Percentiles rank a stretch among this genome's conserved stretches.
Evolutionary conservation across 345 rosid species (phyloP).

Genomic region (Brassica cretica): DNA sequence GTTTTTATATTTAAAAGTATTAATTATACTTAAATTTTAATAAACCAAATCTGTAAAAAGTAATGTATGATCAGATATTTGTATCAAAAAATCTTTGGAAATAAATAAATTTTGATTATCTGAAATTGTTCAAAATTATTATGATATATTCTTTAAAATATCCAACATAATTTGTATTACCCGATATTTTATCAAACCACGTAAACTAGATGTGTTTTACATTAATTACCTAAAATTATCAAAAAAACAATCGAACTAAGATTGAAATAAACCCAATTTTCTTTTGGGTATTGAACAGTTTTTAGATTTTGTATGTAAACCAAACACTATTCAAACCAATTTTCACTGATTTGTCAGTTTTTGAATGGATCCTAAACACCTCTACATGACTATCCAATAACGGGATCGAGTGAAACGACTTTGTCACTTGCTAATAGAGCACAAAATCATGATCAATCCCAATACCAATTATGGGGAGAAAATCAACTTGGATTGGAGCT

Average conservation of each 20-base stretch:
- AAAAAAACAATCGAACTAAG: background rate
- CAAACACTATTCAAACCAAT: background rate
- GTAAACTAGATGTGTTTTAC: background rate
- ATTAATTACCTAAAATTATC: background rate
- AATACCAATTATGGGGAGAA: background rate
- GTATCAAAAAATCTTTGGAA: background rate
- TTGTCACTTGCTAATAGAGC: background rate
- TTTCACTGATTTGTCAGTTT: background rate
- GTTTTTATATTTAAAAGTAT: too few relatives aligned
- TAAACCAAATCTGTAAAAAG: too few relatives aligned
- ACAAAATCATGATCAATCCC: background rate
- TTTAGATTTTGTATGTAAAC: background rate
- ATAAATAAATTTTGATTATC: background rate
- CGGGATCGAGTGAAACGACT: background rate
- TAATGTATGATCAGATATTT: background rate
- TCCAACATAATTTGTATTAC: background rate
- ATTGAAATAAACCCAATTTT: background rate
- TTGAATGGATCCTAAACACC: background rate
- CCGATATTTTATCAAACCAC: background rate
- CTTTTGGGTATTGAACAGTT: background rate
- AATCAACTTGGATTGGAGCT: background rate
- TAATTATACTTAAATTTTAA: too few relatives aligned
- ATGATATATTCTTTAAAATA: background rate
- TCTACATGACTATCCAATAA: background rate
- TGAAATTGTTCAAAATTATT: background rate